These are phyloP conservation scores for Cryptococcus sp. DNA, from an alignment of 1,284 basidiomycete genomes.

Conservation along the genomic window DNA sequence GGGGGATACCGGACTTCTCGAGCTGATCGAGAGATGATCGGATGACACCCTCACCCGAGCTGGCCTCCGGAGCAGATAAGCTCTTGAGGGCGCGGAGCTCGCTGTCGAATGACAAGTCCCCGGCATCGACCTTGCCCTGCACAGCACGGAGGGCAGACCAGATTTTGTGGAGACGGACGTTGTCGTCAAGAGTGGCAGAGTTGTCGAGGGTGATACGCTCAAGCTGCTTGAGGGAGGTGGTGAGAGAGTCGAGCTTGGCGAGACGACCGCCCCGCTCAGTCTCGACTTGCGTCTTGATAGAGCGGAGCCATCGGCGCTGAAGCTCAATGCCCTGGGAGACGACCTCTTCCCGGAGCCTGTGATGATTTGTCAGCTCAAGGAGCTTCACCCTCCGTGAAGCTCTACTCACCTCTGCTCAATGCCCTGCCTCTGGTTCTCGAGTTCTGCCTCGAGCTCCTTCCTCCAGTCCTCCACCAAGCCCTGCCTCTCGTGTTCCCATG, in stretches of 20 bases:
- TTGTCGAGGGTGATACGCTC: conserved; percentile 90
- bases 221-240: conserved; percentile 82
- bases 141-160: conserved; percentile 52
- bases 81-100: conserved; percentile 76
- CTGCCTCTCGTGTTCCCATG: conserved; percentile 74
- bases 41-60: conserved; percentile 54
- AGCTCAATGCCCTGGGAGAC: conserved; percentile 95
- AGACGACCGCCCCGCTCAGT: conserved; percentile 93
- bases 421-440: conserved; percentile 82
- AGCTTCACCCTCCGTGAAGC: background rate
- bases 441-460: conserved; percentile 78
- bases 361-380: conserved; percentile 8
- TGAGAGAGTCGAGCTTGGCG: conserved; percentile 89
- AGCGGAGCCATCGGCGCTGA: conserved; percentile 92
- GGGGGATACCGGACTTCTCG: conserved; percentile 70
- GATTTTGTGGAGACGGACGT: conserved; percentile 69
- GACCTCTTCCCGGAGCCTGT: conserved; percentile 87
- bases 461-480: conserved; percentile 76
- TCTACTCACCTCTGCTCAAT: conserved; percentile 80
- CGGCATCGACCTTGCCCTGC: conserved; percentile 56
- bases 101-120: conserved; percentile 72
- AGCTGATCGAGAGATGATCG: conserved; percentile 66
- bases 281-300: conserved; percentile 94
- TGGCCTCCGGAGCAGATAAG: conserved; percentile 58
- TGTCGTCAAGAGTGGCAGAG: conserved; percentile 81